Evolutionary conservation across 495 filamentous ascomycete species (phyloP).

Genomic region (Cercophora scortea): DNA sequence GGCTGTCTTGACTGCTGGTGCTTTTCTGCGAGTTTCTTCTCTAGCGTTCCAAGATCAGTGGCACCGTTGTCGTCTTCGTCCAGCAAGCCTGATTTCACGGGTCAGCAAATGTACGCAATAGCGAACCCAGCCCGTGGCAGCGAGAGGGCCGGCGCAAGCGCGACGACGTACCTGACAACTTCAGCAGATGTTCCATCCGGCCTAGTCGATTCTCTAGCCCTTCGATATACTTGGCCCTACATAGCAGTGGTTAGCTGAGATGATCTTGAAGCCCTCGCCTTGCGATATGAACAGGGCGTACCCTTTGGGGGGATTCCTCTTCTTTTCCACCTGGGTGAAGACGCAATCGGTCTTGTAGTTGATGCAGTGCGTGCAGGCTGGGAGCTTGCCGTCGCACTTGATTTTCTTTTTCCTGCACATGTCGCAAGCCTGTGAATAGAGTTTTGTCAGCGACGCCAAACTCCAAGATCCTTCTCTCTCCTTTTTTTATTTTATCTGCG

Average conservation of each 20-base stretch:
- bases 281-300: constrained; percentile 27
- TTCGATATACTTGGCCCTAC: constrained; percentile 94
- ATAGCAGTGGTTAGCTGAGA: constrained; percentile 12
- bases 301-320: constrained; percentile 96
- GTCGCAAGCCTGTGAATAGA: constrained; percentile 69
- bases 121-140: background rate
- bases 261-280: background rate
- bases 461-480: background rate
- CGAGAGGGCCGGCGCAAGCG: background rate
- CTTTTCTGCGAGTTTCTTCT: constrained; percentile 72
- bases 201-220: constrained; percentile 90
- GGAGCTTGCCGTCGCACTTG: constrained; percentile 96
- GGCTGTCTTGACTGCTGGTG: constrained; percentile 35
- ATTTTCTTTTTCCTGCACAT: constrained; percentile 99
- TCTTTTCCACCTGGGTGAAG: constrained; percentile 98
- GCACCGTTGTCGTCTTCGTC: constrained; percentile 78
- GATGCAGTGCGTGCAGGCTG: constrained; percentile 89
- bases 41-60: constrained; percentile 81
- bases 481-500: background rate
- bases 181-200: constrained; percentile 85
- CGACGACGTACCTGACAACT: constrained; percentile 57
- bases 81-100: constrained; percentile 47
- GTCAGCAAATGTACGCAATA: constrained; percentile 6
- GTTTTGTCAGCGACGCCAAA: constrained; percentile 16
- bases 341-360: constrained; percentile 99